These are phyloP conservation scores for Saccharomycopsis synnaedendra DNA, from an alignment of 805 yeast species.

Conservation along the genomic window DNA sequence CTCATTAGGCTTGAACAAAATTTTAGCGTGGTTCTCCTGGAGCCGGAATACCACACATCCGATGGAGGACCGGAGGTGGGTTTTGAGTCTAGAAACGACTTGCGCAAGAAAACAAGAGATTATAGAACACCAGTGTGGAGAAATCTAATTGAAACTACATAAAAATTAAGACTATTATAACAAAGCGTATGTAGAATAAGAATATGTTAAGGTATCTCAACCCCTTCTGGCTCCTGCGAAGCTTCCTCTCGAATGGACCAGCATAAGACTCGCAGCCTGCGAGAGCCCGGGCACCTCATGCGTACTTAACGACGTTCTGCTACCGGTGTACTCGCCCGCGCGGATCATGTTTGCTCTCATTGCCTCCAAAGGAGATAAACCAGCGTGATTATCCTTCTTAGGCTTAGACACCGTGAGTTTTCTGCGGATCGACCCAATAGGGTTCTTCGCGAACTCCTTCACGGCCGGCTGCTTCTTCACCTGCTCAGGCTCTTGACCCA, in stretches of 20 bases:
- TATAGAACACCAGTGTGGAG: too few species aligned
- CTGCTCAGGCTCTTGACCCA: background rate
- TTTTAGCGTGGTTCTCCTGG: too few species aligned
- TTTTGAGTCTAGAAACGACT: too few species aligned
- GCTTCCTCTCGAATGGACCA: slow-evolving; percentile 11
- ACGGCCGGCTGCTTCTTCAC: slow-evolving; percentile 2
- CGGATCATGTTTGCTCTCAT: slow-evolving; percentile 15
- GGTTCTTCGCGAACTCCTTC: slow-evolving; percentile 12
- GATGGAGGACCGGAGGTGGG: too few species aligned
- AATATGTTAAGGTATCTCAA: background rate
- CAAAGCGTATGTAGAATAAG: background rate
- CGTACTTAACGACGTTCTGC: slow-evolving; percentile 27
- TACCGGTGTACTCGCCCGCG: slow-evolving; percentile 14
- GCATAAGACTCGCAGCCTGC: slow-evolving; percentile 34
- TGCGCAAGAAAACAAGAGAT: too few species aligned
- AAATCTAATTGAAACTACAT: background rate
- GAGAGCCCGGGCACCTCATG: slow-evolving; percentile 39
- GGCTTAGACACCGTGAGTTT: slow-evolving; percentile 6
- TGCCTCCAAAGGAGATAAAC: slow-evolving; percentile 9
- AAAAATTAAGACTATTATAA: slow-evolving; percentile 3
- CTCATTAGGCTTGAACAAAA: too few species aligned
- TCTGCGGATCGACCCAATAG: slow-evolving; percentile 16
- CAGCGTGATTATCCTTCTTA: background rate
- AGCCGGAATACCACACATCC: too few species aligned
- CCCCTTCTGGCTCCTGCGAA: background rate